Conservation (phyloP, 257 asterid species). For the Ilex aquifolium region DNA sequence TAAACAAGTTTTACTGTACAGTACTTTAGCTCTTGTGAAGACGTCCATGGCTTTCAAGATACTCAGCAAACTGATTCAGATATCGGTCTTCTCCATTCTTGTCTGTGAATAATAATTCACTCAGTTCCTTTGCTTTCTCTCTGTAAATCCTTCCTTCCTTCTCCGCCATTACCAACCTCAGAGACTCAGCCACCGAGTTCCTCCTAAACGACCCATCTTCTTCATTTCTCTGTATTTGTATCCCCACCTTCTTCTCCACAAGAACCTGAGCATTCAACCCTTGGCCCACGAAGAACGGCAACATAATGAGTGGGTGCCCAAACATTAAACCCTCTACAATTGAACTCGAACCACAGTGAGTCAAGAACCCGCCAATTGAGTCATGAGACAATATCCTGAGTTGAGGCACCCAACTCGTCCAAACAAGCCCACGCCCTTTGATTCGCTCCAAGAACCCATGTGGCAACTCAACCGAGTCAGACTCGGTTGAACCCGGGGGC, state of each 20-base stretch:
- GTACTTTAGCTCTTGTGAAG: neutral
- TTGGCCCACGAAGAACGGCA: neutral
- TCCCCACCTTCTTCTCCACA: conserved; percentile 1
- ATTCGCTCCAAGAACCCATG: too few species aligned
- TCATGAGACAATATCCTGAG: neutral
- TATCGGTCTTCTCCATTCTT: neutral
- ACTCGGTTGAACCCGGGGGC: neutral
- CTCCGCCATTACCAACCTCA: neutral
- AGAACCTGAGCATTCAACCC: conserved; percentile 11
- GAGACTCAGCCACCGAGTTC: conserved; percentile 9
- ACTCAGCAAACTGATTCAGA: neutral
- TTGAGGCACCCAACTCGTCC: neutral
- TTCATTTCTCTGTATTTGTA: conserved; percentile 5
- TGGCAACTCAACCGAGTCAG: neutral
- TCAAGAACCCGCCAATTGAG: neutral
- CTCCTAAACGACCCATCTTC: conserved; percentile 2
- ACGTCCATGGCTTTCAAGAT: conserved; percentile 3
- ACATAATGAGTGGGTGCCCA: neutral
- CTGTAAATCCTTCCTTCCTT: conserved; percentile 1
- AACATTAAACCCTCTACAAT: neutral
- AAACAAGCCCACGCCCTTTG: neutral
- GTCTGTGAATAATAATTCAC: conserved; percentile 5
- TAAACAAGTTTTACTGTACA: too few species aligned
- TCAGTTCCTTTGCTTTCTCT: conserved; percentile 13
- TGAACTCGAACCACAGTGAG: neutral